Conservation (phyloP, 148 eudicot species). For the Chenopodium album region DNA sequence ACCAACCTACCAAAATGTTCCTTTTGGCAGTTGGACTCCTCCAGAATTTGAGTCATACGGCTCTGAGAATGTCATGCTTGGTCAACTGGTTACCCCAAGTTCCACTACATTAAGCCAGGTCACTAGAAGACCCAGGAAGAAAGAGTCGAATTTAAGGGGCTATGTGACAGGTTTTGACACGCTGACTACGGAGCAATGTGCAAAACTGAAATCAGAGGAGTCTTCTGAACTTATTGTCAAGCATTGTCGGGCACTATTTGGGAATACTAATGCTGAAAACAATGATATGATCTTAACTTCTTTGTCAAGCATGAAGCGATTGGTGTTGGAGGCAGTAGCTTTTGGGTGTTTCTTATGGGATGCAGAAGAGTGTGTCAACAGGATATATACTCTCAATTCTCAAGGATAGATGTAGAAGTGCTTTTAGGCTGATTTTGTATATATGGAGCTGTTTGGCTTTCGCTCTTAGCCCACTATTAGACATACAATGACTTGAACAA, state of each 20-base stretch:
- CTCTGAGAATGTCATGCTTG: constrained; percentile 31
- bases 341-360: constrained; percentile 94
- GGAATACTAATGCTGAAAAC: constrained; percentile 31
- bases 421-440: constrained; percentile 14
- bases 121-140: constrained; percentile 28
- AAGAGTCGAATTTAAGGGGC: constrained; percentile 42
- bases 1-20: constrained; percentile 19
- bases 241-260: constrained; percentile 69
- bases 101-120: constrained; percentile 36
- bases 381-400: constrained; percentile 60
- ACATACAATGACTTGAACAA: neutral
- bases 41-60: constrained; percentile 30
- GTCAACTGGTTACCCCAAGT: constrained; percentile 26
- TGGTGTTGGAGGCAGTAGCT: constrained; percentile 80
- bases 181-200: constrained; percentile 46
- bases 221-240: constrained; percentile 50
- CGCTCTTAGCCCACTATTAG: constrained; percentile 3
- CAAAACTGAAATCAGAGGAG: constrained; percentile 58
- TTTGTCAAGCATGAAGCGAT: constrained; percentile 66
- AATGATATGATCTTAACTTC: constrained; percentile 64
- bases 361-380: constrained; percentile 53
- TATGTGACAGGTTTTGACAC: constrained; percentile 59
- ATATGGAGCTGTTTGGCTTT: constrained; percentile 9
- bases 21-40: constrained; percentile 33
- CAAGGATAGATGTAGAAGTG: constrained; percentile 29